Base-by-base conservation (phyloP, 768 basidiomycete genomes). In the Lactifluus pinguis region DNA sequence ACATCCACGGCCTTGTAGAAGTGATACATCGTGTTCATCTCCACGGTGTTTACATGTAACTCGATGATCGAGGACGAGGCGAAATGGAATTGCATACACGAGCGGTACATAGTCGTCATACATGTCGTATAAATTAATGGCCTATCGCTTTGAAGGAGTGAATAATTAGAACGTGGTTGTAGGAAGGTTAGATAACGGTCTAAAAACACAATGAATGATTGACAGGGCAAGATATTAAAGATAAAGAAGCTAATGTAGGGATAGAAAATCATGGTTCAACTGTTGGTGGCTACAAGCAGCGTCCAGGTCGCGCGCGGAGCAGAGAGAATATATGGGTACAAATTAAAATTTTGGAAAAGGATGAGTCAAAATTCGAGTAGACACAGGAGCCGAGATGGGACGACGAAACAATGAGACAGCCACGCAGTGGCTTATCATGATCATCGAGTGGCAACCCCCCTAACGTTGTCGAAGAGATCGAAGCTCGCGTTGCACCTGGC, bases 391-490 rank as follows among this genome's bases (percentile, higher is more conserved):
- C 21, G 49, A 56, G 11, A 39, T 42, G 5, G 29, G 21, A 25
- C 25, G 48, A 1, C 8, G 6, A 36, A 32, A 25, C 8, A 13
- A 14, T 4, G 41, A 42, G 38, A 19, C 19, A 38, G 2, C 49
- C 14, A 19, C 44, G n/a, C 38, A 14, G 34, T 14, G 13, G 17
- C 19, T 30, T 19, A 41, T 29, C 14, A 1, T 19, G 4, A 17
- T 19, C 36, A 34, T 34, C 36, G 29, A 4, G 5, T 47, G 13
- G 19, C 19, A 13, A 47, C 17, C n/a, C 56, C 19, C 17, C 56
- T 25, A 59, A 32, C 48, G 49, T 2, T 30, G 39, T 30, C 50
- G 83, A 59, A 85, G 84, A 49, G 42, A 9, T 32, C 74, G 75
- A 34, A 66, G 63, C 52, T 66, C 65, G 38, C 53, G 53, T 49